Conservation (phyloP, 768 basidiomycete species). For the Psilocybe tampanensis region DNA sequence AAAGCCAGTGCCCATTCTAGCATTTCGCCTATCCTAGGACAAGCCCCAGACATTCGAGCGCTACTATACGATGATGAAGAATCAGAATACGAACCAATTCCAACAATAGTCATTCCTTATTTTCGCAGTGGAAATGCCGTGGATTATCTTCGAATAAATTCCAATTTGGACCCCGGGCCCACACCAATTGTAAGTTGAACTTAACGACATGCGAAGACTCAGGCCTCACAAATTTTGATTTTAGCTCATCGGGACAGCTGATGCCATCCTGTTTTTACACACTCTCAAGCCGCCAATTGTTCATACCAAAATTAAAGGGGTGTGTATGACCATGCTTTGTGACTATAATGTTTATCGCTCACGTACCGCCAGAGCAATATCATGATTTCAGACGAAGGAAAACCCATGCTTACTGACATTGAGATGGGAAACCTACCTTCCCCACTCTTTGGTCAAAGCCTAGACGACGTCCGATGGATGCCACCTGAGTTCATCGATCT, state of each 20-base stretch:
- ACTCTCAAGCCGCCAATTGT: constrained; percentile 23
- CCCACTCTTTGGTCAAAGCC: not conserved
- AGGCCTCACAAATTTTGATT: not conserved
- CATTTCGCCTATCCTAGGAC: not conserved
- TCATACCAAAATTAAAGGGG: constrained; percentile 30
- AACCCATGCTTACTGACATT: not conserved
- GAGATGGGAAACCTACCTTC: not conserved
- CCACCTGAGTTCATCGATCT: not conserved
- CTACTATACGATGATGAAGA: not conserved
- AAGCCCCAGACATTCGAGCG: not conserved
- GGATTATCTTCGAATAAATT: not conserved
- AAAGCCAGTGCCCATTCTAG: not conserved
- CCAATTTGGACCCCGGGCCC: not conserved
- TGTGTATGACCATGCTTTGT: constrained; percentile 12
- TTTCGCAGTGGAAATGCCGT: not conserved
- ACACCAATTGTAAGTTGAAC: not conserved
- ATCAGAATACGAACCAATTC: not conserved
- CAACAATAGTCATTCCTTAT: not conserved
- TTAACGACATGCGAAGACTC: not conserved
- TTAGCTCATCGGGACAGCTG: constrained; percentile 18
- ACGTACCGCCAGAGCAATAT: not conserved
- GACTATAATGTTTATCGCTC: not conserved
- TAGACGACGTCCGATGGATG: not conserved
- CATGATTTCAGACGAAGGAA: not conserved
- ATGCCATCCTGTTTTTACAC: constrained; percentile 28